Base-by-base conservation (phyloP, 805 yeast genomes). In the Cyberlindnera sargentensis region DNA sequence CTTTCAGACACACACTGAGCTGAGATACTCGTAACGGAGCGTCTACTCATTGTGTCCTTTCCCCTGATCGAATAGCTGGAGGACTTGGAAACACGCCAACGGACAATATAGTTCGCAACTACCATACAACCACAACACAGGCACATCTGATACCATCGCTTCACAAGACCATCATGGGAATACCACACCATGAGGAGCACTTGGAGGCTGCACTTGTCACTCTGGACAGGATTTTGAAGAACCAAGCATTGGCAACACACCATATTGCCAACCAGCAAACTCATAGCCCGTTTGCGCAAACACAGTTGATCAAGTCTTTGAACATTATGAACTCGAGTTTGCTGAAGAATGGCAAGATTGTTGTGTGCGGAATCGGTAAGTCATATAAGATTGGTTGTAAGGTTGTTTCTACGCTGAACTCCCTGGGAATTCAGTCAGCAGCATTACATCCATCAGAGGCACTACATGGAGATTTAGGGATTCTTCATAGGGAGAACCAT, bases 391-490 rank as follows among this genome's bases (percentile, higher is more conserved):
- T 88, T 31, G 95, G 88, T 10, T 68, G 74, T 44, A 88, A 88
- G 62, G 66, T 82, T 10, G 86, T 78, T 42, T 95, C 96, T 8
- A 88, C 95, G 4, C 66, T 88, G 62, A 85, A 83, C 57, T 86
- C 95, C 0, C 68, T 89, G 45, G 80, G 89, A 29, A 72, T 88
- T 41, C 80, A 77, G 41, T 71, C 95, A 0, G 75, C 78, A 0
- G 52, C 74, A 1, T 64, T 88, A 42, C 96, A 88, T 57, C 95
- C 96, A 0, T 67, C 85, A 4, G 96, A 88, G 47, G 96, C 96
- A 0, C 66, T 89, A 20, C 96, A 88, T 60, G 96, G 96, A 5
- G 96, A 88, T 60, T 70, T 88, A 52, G 96, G 96, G 2, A 63
- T 81, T 33, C 64, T 89, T 7, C 63, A 75, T 40, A 76, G 73